Percentiles rank a stretch among this genome's conserved stretches.
Conservation (phyloP, 495 filamentous ascomycete genomes). For the Hyphodiscus hymeniophilus region DNA sequence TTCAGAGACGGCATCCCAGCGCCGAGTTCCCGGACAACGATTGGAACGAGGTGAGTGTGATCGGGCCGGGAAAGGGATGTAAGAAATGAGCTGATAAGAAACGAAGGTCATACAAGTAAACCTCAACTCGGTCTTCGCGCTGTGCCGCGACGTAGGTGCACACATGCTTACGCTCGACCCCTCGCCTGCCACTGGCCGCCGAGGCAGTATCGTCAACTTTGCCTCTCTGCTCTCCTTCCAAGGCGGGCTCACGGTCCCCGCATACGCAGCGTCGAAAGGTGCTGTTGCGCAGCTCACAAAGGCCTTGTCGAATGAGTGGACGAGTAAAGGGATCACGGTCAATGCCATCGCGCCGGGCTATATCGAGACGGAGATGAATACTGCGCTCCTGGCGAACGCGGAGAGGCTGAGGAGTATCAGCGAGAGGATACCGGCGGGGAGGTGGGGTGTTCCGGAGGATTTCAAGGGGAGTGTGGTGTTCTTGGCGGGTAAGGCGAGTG, state of each 20-base stretch:
- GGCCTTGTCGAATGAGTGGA: constrained; percentile 82
- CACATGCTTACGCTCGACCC: constrained; percentile 62
- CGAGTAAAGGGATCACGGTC: constrained; percentile 65
- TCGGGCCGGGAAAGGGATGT: background rate
- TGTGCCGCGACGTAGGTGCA: constrained; percentile 78
- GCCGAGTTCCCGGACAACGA: constrained; percentile 73
- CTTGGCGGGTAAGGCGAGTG: constrained; percentile 65
- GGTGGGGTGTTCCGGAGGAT: constrained; percentile 84
- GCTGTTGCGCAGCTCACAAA: constrained; percentile 85
- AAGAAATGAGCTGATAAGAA: constrained; percentile 1
- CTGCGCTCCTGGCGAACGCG: constrained; percentile 65
- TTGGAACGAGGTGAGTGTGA: constrained; percentile 58
- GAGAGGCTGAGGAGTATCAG: constrained; percentile 63
- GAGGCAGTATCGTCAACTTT: constrained; percentile 80
- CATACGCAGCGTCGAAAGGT: constrained; percentile 85
- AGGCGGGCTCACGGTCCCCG: constrained; percentile 83
- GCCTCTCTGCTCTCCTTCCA: constrained; percentile 82
- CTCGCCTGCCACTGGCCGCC: constrained; percentile 43
- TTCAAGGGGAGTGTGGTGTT: constrained; percentile 81
- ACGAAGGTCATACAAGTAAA: constrained; percentile 72
- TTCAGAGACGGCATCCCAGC: constrained; percentile 71
- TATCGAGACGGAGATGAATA: constrained; percentile 90
- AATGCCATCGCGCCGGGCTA: constrained; percentile 78
- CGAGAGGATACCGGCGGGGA: constrained; percentile 73
- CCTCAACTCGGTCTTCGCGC: constrained; percentile 70